Evolutionary conservation across 164 flowering plant genomes (phyloP).

Genomic region (Nelumbo lutea): DNA sequence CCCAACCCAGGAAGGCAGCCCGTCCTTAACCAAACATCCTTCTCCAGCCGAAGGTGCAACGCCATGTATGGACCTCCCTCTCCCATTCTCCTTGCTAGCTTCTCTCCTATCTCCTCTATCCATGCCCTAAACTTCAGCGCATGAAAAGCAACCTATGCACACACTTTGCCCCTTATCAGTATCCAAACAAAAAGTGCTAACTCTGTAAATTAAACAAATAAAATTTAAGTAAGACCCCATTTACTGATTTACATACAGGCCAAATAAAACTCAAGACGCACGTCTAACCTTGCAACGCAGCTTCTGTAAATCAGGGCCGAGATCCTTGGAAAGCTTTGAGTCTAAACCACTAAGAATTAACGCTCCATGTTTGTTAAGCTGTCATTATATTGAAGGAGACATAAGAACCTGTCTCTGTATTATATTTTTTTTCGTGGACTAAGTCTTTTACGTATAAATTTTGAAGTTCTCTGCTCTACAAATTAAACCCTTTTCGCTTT

Average conservation of each 20-base stretch:
- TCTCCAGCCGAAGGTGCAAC: slow-evolving; percentile 28
- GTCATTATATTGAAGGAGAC: background rate
- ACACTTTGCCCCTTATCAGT: background rate
- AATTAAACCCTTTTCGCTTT: too few species aligned
- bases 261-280: background rate
- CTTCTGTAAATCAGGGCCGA: slow-evolving; percentile 22
- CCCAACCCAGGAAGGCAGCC: slow-evolving; percentile 26
- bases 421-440: too few species aligned
- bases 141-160: slow-evolving; percentile 19
- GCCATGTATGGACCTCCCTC: slow-evolving; percentile 19
- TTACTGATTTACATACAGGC: too few species aligned
- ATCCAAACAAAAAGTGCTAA: background rate
- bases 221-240: too few species aligned
- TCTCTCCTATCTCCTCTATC: slow-evolving; percentile 21
- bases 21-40: slow-evolving; percentile 31
- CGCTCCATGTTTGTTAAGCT: slow-evolving; percentile 16
- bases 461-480: too few species aligned
- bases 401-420: background rate
- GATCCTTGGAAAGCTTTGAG: slow-evolving; percentile 22
- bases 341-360: slow-evolving; percentile 18
- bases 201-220: background rate
- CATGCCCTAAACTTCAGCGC: slow-evolving; percentile 18
- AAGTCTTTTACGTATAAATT: too few species aligned
- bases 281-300: slow-evolving; percentile 24
- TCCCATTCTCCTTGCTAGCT: slow-evolving; percentile 19